A percentile compares a stretch with the other conserved stretches of the same genome.
phyloP scores from a whole-genome alignment of 345 rosid species.

The Isatis tinctoria region DNA sequence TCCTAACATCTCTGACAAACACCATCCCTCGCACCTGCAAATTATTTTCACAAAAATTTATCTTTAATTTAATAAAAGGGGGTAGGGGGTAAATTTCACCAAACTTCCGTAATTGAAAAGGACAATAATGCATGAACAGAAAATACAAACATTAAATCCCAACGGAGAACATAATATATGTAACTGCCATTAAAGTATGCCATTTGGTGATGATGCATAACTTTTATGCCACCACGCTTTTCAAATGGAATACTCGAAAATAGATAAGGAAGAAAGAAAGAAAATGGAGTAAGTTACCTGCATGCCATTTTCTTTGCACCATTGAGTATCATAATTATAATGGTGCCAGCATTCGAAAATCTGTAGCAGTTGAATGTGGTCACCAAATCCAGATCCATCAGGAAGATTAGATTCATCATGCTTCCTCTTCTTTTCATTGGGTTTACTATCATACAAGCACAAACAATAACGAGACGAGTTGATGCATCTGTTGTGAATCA shows the following conservation, averaged over 20 bases:
- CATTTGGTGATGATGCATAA: neutral
- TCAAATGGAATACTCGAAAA: neutral
- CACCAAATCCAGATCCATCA: slow-evolving; percentile 93
- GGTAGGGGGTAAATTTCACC: neutral
- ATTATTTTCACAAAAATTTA: neutral
- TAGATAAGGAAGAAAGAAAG: neutral
- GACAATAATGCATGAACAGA: neutral
- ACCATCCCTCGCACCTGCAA: slow-evolving; percentile 86
- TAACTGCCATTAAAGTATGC: neutral
- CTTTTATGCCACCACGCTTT: slow-evolving; percentile 2
- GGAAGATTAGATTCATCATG: slow-evolving; percentile 60
- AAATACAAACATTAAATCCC: neutral
- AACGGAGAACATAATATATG: neutral
- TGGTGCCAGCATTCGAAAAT: slow-evolving; percentile 80
- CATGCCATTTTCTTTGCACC: slow-evolving; percentile 77
- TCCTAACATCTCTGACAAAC: slow-evolving; percentile 85
- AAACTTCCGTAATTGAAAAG: neutral
- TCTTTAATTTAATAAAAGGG: neutral
- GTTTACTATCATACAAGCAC: slow-evolving; percentile 44
- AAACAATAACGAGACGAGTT: neutral
- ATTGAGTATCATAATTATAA: slow-evolving; percentile 53
- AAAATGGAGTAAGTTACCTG: slow-evolving; percentile 48
- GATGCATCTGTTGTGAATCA: slow-evolving; percentile 4
- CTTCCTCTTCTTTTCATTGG: slow-evolving; percentile 79
- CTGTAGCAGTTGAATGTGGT: slow-evolving; percentile 90